Evolutionary conservation across 352 stramenopile genomes (phyloP).

Genomic region (Bremia lactucae): DNA sequence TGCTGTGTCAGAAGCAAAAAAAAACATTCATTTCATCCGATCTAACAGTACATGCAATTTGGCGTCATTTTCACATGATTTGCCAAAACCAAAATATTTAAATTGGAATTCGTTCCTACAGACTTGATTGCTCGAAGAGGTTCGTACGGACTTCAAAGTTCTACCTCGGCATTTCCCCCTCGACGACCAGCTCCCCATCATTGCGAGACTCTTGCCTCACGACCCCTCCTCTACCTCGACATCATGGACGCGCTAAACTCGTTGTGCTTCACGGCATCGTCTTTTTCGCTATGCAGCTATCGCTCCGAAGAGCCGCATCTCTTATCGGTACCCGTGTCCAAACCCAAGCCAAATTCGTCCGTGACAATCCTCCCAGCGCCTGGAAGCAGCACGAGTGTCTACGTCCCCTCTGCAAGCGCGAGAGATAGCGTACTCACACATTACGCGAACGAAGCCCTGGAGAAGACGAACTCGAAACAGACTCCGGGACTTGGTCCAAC

Average conservation of each 20-base stretch:
- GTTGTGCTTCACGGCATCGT: conserved; percentile 5
- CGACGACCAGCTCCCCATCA: background rate
- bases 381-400: background rate
- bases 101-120: background rate
- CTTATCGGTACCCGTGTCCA: background rate
- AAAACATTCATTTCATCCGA: background rate
- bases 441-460: background rate
- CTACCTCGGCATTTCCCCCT: conserved; percentile 12
- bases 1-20: conserved; percentile 27
- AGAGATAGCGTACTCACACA: background rate
- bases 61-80: background rate
- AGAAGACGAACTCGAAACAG: no score
- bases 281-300: conserved; percentile 1
- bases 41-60: conserved; percentile 4
- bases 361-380: conserved; percentile 4
- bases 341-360: conserved; percentile 4
- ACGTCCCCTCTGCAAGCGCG: background rate
- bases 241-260: conserved; percentile 9
- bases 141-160: conserved; percentile 19
- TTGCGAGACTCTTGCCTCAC: background rate
- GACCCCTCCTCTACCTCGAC: background rate
- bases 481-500: no score
- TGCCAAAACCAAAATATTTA: no score
- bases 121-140: background rate
- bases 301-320: conserved; percentile 2